Percentiles rank a stretch among this genome's conserved stretches.
Evolutionary conservation across 352 stramenopile species (phyloP).

Genomic region (Pythium folliculosum): DNA sequence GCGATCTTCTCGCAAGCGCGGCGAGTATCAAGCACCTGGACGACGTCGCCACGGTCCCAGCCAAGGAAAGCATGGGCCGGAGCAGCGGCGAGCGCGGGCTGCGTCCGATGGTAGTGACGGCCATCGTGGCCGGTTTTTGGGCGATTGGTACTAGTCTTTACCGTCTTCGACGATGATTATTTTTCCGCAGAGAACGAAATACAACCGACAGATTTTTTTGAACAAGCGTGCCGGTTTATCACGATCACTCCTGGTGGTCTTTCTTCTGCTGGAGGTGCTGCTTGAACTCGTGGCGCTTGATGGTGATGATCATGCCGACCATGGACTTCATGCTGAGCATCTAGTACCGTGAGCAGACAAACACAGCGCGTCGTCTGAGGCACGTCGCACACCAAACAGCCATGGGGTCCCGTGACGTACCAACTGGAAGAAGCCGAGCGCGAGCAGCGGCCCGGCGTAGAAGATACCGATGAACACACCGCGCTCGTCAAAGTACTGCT

Average conservation of each 20-base stretch:
- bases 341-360: constrained; percentile 26
- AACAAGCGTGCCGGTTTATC: background rate
- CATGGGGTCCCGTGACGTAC: constrained; percentile 24
- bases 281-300: constrained; percentile 73
- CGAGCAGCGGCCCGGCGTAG: constrained; percentile 72
- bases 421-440: constrained; percentile 78
- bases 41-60: background rate
- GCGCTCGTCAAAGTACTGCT: constrained; percentile 82
- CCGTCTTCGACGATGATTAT: constrained; percentile 24
- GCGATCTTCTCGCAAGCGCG: background rate
- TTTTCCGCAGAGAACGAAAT: constrained; percentile 21
- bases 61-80: background rate
- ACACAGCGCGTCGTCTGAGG: background rate
- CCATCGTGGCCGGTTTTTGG: constrained; percentile 21
- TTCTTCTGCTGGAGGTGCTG: constrained; percentile 52
- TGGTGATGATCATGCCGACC: constrained; percentile 75
- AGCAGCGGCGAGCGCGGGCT: constrained; percentile 1
- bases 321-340: constrained; percentile 79
- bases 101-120: constrained; percentile 16
- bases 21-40: constrained; percentile 9
- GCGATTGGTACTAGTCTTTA: constrained; percentile 32
- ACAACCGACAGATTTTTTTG: constrained; percentile 5
- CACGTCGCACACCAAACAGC: background rate
- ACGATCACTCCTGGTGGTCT: constrained; percentile 41
- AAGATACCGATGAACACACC: constrained; percentile 87